Percentiles rank a stretch among this genome's conserved stretches.
These are phyloP conservation scores for Mycena latifolia DNA, from an alignment of 768 basidiomycete genomes.

Conservation along the genomic window DNA sequence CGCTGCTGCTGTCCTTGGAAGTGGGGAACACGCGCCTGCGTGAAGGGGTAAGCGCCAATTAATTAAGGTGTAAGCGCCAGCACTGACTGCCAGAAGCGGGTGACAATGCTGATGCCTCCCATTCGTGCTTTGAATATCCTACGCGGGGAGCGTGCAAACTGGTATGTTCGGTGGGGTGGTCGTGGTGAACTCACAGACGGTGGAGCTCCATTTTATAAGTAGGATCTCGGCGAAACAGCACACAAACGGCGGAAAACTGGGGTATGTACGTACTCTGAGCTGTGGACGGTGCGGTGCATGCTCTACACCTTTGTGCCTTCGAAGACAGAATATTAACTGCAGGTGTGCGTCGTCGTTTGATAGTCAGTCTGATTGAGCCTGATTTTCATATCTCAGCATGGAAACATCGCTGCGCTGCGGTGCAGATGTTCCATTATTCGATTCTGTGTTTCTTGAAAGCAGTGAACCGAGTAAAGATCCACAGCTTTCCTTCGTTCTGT, in stretches of 20 bases:
- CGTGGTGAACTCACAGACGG: not conserved
- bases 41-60: constrained; percentile 3
- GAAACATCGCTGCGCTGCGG: constrained; percentile 9
- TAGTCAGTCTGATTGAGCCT: not conserved
- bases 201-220: not conserved
- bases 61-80: not conserved
- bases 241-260: not conserved
- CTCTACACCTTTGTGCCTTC: not conserved
- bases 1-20: constrained; percentile 2
- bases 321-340: not conserved
- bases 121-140: not conserved
- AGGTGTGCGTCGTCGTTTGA: not conserved
- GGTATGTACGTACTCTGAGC: not conserved
- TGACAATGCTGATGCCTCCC: not conserved
- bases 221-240: not conserved
- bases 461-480: not conserved
- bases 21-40: constrained; percentile 8
- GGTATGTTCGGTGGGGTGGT: not conserved
- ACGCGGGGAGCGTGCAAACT: not conserved
- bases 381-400: not conserved
- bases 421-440: not conserved
- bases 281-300: constrained; percentile 9
- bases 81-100: constrained; percentile 4
- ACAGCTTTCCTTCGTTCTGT: not conserved
- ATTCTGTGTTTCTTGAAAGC: no score